Base-by-base conservation (phyloP, 306 rosid genomes). In the Geum urbanum region DNA sequence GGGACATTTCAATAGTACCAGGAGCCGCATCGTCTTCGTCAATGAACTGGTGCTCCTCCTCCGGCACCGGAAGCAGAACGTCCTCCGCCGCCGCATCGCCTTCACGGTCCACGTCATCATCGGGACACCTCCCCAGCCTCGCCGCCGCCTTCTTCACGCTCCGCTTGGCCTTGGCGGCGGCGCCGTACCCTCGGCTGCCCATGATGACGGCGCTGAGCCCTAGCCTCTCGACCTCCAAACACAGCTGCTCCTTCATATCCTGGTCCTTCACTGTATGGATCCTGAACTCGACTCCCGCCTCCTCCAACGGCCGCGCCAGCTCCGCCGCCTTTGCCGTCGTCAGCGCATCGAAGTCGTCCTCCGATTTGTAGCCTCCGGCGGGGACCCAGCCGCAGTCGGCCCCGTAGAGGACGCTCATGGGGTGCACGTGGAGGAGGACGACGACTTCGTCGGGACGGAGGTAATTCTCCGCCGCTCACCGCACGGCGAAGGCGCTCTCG, bases 371-470 rank as follows among this genome's bases (percentile, higher is more conserved):
- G 62, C 24, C 61, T 78, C 81, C 79, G 87, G 55, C 61, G 66
- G 92, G 73, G 55, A 97, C 96, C 97, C 99, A 74, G 55, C 99
- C 97, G 96, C 97, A 94, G 60, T 94, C 99, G 5, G 99, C 97
- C 45, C 99, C 99, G 75, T 91, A 94, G 58, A 94, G 91, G 72
- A 82, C 87, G 84, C 72, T 77, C 7, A 96, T 89, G 69, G 99
- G 89, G 0, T 87, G 92, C 32, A 91, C 99, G 86, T 94, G 95
- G 63, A 94, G 95, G 72, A 94, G 94, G 77, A 91, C 79, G 44
- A 94, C 97, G 44, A 75, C 52, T 80, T 94, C 99, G 0, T 89
- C 86, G 3, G 96, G 97, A 0, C 97, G 92, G 71, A 94, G 90
- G 67, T 94, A 94, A 81, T 94, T 83, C 72, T 88, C 86, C 6